phyloP scores from a whole-genome alignment of 2,329 filamentous ascomycete genomes.

The Colletotrichum navitas region DNA sequence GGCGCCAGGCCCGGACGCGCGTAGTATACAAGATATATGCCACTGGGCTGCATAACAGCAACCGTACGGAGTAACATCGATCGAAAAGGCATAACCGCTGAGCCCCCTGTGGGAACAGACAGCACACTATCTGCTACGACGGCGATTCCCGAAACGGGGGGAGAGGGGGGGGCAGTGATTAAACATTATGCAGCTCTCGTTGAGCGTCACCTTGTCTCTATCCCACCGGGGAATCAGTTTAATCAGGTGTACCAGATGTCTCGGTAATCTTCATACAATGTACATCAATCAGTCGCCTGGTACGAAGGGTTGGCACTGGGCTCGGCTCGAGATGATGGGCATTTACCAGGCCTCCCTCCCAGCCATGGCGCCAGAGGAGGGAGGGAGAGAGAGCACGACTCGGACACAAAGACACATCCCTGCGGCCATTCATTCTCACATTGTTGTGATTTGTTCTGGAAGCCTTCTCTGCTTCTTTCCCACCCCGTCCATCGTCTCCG shows the following conservation, averaged over 20 bases:
- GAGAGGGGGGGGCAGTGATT: neutral
- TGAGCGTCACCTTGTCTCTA: neutral
- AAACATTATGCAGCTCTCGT: conserved; percentile 13
- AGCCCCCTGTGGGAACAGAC: neutral
- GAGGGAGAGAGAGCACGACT: conserved; percentile 19
- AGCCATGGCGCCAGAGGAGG: too few species aligned
- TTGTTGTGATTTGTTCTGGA: neutral
- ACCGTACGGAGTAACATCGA: neutral
- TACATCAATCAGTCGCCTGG: neutral
- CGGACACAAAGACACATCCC: neutral
- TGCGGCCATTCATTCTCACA: neutral
- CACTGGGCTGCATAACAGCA: neutral
- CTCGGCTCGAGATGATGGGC: neutral
- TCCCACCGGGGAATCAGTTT: neutral
- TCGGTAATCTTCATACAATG: neutral
- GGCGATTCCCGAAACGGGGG: conserved; percentile 22
- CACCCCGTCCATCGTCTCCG: neutral
- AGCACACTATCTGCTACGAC: conserved; percentile 23
- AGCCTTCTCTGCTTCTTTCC: neutral
- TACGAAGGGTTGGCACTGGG: neutral
- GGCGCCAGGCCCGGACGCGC: neutral
- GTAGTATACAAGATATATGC: neutral
- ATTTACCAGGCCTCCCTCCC: neutral
- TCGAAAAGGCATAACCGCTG: neutral
- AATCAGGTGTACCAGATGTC: neutral